Evolutionary conservation across 768 basidiomycete genomes (phyloP).

Genomic region (Macrolepiota albuminosa): DNA sequence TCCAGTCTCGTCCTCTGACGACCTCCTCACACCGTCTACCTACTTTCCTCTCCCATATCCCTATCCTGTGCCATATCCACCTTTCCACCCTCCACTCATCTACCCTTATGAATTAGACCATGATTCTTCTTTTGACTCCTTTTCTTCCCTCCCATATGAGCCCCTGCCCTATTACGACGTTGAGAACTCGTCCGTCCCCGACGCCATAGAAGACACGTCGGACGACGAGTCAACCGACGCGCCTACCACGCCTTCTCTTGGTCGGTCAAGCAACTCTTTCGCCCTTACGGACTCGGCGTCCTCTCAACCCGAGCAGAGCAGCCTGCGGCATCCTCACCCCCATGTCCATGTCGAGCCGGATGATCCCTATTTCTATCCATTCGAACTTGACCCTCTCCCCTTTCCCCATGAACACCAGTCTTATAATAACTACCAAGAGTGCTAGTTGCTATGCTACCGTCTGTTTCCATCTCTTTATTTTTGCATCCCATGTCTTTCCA

Average conservation of each 20-base stretch:
- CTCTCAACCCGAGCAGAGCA: slow-evolving; percentile 46
- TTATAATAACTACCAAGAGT: slow-evolving; percentile 60
- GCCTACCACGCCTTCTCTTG: slow-evolving; percentile 55
- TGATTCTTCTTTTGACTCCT: slow-evolving; percentile 35
- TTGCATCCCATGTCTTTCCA: slow-evolving; percentile 19
- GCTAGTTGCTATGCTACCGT: slow-evolving; percentile 40
- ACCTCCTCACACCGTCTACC: slow-evolving; percentile 49
- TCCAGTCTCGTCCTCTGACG: slow-evolving; percentile 76
- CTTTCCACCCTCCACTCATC: slow-evolving; percentile 53
- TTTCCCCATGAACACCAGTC: slow-evolving; percentile 51
- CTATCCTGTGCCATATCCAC: slow-evolving; percentile 65
- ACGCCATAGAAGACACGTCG: slow-evolving; percentile 79
- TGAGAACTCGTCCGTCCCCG: slow-evolving; percentile 68
- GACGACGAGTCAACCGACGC: slow-evolving; percentile 76
- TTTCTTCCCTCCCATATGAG: slow-evolving; percentile 41
- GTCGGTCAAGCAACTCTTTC: slow-evolving; percentile 53
- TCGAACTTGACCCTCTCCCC: slow-evolving; percentile 69
- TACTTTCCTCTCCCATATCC: slow-evolving; percentile 53
- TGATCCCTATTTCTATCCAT: slow-evolving; percentile 58
- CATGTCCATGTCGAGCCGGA: slow-evolving; percentile 61
- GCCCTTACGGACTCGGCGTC: slow-evolving; percentile 47
- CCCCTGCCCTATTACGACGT: slow-evolving; percentile 64
- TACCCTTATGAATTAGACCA: slow-evolving; percentile 44
- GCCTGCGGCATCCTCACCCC: slow-evolving; percentile 40
- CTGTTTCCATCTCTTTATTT: slow-evolving; percentile 20